Base-by-base conservation (phyloP, 164 flowering plant genomes). In the Tetracentron sinense region DNA sequence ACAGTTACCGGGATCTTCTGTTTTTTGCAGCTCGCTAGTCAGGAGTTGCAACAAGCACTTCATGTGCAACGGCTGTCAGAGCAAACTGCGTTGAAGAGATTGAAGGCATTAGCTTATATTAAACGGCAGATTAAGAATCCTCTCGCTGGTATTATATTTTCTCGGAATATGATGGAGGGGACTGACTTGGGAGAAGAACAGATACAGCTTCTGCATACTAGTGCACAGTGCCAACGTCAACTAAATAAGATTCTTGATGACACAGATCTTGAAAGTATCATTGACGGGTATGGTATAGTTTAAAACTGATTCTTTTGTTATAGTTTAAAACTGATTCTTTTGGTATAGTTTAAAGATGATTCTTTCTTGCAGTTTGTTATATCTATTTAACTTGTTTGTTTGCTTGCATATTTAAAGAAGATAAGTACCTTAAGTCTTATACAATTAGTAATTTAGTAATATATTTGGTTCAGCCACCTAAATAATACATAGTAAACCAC, bases 11-110 rank as follows among this genome's bases (percentile, higher is more conserved):
- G 99, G n/a, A 77, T 92, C 31, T 95, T 95, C 69, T 92, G 97
- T 73, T 95, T 95, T 81, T 74, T 95, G 84, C 96, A 95, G 78
- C 81, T 88, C 52, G 96, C 94, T 11, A 95, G 99, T 71, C 88
- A 55, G 58, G 99, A 95, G 74, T 81, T 95, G 70, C 99, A 95
- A 63, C 93, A 87, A 61, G 97, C 97, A 38, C 88, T 95, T 61
- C 94, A 89, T 68, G 73, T 92, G 25, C 96, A 92, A 63, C 72
- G 90, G 42, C 61, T 95, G 42, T 71, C 95, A 1, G 97, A 95
- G 72, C 85, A 85, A 78, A 88, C 89, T 62, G 90, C 99, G 3
- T 21, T 74, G 72, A 92, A 82, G 75, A 88, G 93, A 59, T 70
- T 84, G 70, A 86, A 79, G 69, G 69, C 84, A 48, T 79, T 95